Conservation (phyloP, 2,329 filamentous ascomycete species). For the Phaeosphaeriaceae sp. region DNA sequence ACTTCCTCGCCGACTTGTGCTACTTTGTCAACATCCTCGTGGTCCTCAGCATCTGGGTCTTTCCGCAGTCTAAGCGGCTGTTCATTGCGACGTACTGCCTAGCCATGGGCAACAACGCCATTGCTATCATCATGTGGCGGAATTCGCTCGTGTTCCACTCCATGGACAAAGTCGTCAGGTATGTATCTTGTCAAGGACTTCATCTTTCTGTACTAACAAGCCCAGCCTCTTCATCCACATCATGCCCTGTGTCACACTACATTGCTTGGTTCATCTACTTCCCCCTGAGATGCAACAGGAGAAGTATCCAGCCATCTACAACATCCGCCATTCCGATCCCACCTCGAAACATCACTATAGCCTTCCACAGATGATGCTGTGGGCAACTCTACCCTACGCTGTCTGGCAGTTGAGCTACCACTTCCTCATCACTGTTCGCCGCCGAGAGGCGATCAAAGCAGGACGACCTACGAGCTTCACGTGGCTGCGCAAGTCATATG, state of each 20-base stretch:
- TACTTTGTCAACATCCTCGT: slow-evolving; percentile 96
- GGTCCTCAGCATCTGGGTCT: slow-evolving; percentile 84
- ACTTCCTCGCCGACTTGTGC: slow-evolving; percentile 95
- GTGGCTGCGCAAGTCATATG: slow-evolving; percentile 91
- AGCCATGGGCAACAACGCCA: slow-evolving; percentile 93
- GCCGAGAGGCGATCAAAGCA: slow-evolving; percentile 94
- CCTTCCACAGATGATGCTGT: slow-evolving; percentile 84
- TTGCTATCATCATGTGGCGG: slow-evolving; percentile 98
- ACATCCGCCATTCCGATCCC: slow-evolving; percentile 72
- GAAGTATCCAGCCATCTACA: slow-evolving; percentile 84
- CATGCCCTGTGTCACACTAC: slow-evolving; percentile 94
- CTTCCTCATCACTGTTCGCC: slow-evolving; percentile 91
- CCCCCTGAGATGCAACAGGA: slow-evolving; percentile 68
- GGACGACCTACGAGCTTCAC: slow-evolving; percentile 96
- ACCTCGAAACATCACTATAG: slow-evolving; percentile 82
- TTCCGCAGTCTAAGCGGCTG: slow-evolving; percentile 86
- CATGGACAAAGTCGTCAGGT: slow-evolving; percentile 94
- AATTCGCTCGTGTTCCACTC: slow-evolving; percentile 99
- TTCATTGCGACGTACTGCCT: slow-evolving; percentile 93
- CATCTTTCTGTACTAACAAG: slow-evolving; percentile 13
- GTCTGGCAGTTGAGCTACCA: slow-evolving; percentile 95
- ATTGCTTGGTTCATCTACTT: slow-evolving; percentile 88
- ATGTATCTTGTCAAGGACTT: slow-evolving; percentile 26
- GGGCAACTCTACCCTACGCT: slow-evolving; percentile 91
- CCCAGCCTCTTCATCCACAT: slow-evolving; percentile 94